Evolutionary conservation across 495 filamentous ascomycete genomes (phyloP).

Genomic region (Talaromyces borbonicus): DNA sequence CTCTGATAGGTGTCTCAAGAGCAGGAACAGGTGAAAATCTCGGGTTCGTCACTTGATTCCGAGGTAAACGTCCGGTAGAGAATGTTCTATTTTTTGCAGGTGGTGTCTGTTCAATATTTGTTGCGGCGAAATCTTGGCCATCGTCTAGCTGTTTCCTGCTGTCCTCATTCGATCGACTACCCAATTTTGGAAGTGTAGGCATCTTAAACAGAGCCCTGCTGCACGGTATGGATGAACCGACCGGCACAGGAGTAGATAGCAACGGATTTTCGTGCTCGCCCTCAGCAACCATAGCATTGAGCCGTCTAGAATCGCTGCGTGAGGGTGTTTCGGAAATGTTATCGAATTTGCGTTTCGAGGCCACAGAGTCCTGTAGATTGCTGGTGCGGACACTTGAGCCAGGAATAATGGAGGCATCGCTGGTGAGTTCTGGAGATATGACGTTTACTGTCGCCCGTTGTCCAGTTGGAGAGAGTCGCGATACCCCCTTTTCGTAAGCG

Average conservation of each 20-base stretch:
- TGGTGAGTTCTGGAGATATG: constrained; percentile 14
- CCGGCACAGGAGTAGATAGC: neutral
- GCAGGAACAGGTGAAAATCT: neutral
- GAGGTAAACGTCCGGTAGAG: neutral
- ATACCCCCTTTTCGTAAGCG: no score
- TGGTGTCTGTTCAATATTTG: constrained; percentile 4
- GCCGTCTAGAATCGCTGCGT: constrained; percentile 30
- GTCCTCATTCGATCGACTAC: constrained; percentile 9
- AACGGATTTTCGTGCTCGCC: neutral
- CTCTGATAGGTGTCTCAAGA: constrained; percentile 11
- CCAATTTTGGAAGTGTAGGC: constrained; percentile 27
- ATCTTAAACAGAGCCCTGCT: constrained; percentile 26
- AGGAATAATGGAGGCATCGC: constrained; percentile 14
- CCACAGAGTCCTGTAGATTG: neutral
- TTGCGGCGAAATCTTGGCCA: no score
- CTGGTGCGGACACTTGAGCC: constrained; percentile 13
- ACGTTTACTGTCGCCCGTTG: constrained; percentile 10
- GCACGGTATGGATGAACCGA: constrained; percentile 4
- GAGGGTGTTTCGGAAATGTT: constrained; percentile 47
- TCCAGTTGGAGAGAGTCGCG: no score
- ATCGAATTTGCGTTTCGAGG: constrained; percentile 12
- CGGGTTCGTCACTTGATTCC: no score
- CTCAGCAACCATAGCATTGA: constrained; percentile 17
- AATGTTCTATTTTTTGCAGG: constrained; percentile 1
- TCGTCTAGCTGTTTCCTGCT: neutral